Percentiles rank a stretch among this genome's conserved stretches.
phyloP scores from a whole-genome alignment of 768 basidiomycete genomes.

The Cyclocybe aegerita region DNA sequence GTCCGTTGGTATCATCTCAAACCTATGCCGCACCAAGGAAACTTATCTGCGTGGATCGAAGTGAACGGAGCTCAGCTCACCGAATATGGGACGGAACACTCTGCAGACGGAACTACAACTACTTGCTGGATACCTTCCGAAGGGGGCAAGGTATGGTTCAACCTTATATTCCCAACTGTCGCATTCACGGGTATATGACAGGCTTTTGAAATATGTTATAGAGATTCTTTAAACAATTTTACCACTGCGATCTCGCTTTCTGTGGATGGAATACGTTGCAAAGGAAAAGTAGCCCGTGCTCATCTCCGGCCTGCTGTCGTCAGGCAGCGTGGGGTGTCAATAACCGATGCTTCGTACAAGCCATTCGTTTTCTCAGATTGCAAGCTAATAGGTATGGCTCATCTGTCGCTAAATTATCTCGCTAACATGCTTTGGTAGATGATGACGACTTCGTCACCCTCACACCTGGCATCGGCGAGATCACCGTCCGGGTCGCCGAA shows the following conservation, averaged over 20 bases:
- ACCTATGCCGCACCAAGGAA: no score
- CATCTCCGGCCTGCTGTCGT: not conserved
- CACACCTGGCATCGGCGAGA: conserved; percentile 9
- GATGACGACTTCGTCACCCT: conserved; percentile 8
- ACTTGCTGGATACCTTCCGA: not conserved
- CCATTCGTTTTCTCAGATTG: conserved; percentile 12
- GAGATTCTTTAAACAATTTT: not conserved
- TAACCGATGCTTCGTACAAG: not conserved
- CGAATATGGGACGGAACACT: no score
- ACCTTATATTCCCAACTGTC: no score
- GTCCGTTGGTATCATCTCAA: no score
- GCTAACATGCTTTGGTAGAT: not conserved
- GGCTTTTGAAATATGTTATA: conserved; percentile 9
- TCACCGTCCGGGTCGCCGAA: conserved; percentile 4
- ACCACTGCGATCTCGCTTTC: conserved; percentile 2
- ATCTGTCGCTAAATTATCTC: not conserved
- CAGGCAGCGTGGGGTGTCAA: conserved; percentile 4
- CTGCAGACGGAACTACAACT: not conserved
- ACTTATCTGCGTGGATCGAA: no score
- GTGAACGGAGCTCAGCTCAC: no score
- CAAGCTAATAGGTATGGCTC: conserved; percentile 7
- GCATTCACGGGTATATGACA: not conserved
- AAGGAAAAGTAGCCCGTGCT: conserved; percentile 1
- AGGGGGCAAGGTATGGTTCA: not conserved
- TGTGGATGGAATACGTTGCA: conserved; percentile 5